A percentile compares a stretch with the other conserved stretches of the same genome.
Evolutionary conservation across 1,284 basidiomycete species (phyloP).

Genomic region (Pascua sp.): DNA sequence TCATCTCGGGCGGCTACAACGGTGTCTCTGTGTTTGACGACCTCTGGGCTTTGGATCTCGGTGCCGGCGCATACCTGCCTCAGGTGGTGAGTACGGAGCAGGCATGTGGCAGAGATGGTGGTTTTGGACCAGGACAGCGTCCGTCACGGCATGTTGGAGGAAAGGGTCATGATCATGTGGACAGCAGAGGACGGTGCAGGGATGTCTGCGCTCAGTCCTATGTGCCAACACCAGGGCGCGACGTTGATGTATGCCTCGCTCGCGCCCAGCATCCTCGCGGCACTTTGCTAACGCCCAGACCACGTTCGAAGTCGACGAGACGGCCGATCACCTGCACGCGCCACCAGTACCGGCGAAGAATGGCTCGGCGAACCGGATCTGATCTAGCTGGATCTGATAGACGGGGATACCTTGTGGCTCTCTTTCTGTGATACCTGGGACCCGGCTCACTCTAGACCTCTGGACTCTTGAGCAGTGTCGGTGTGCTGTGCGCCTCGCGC

Average conservation of each 20-base stretch:
- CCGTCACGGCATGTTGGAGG: too few relatives aligned
- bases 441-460: too few relatives aligned
- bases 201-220: too few relatives aligned
- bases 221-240: too few relatives aligned
- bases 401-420: background rate
- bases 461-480: too few relatives aligned
- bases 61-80: constrained; percentile 82
- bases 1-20: constrained; percentile 85
- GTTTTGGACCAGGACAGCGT: too few relatives aligned
- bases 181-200: too few relatives aligned
- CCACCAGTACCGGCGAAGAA: constrained; percentile 7
- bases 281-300: constrained; percentile 21
- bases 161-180: too few relatives aligned
- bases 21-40: constrained; percentile 78
- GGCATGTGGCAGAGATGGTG: background rate
- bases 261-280: too few relatives aligned
- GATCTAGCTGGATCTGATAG: background rate
- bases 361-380: background rate
- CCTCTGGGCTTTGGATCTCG: constrained; percentile 76
- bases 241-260: too few relatives aligned
- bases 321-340: constrained; percentile 15
- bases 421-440: too few relatives aligned
- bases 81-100: constrained; percentile 59
- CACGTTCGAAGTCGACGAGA: constrained; percentile 44
- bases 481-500: too few relatives aligned